phyloP scores from a whole-genome alignment of 169 alveolate genomes.

The Toxoplasma gondii region DNA sequence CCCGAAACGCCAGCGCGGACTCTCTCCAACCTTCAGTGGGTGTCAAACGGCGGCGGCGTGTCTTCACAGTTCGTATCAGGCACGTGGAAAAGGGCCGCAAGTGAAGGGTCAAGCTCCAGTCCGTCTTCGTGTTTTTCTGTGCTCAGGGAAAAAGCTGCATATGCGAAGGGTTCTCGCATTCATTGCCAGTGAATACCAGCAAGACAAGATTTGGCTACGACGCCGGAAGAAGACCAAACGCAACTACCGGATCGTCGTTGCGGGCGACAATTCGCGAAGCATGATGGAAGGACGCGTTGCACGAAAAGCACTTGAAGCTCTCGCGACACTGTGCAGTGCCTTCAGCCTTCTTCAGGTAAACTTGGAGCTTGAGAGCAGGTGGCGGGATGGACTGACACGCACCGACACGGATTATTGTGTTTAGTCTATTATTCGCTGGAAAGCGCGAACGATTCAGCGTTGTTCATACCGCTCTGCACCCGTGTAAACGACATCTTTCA shows the following conservation, averaged over 20 bases:
- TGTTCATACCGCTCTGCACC: no score
- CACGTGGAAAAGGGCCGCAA: no score
- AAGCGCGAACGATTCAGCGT: no score
- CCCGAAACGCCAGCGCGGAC: no score
- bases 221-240: slow-evolving; percentile 96
- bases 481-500: no score
- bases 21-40: no score
- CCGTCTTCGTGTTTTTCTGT: neutral
- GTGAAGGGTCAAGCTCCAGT: no score
- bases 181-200: slow-evolving; percentile 98
- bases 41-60: no score
- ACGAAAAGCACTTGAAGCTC: slow-evolving; percentile 87
- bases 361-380: neutral
- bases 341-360: slow-evolving; percentile 74
- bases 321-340: slow-evolving; percentile 83
- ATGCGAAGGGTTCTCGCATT: slow-evolving; percentile 96
- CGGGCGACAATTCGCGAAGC: slow-evolving; percentile 93
- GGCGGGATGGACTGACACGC: neutral
- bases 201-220: slow-evolving; percentile 98
- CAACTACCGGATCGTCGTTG: slow-evolving; percentile 94
- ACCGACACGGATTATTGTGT: neutral
- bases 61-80: no score
- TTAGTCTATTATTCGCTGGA: no score
- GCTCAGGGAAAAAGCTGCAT: slow-evolving; percentile 93
- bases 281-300: slow-evolving; percentile 91